phyloP scores from a whole-genome alignment of 2,329 filamentous ascomycete genomes.

The Pseudopyrenochaeta lycopersici region DNA sequence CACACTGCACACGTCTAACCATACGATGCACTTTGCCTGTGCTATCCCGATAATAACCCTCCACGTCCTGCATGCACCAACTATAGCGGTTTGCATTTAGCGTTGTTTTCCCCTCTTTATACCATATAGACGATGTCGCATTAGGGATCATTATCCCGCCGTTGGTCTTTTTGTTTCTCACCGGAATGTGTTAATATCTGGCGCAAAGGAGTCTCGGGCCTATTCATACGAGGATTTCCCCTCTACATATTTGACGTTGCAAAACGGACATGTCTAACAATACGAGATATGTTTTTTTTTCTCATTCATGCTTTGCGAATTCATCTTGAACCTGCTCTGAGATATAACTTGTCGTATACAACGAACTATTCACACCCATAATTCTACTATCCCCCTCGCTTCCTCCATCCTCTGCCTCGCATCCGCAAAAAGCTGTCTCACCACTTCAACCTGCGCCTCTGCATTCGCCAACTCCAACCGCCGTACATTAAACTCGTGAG shows the following conservation, averaged over 20 bases:
- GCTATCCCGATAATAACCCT: slow-evolving; percentile 1
- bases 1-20: slow-evolving; percentile 30
- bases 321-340: no score
- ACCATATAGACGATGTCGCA: slow-evolving; percentile 15
- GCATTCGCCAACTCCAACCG: slow-evolving; percentile 6
- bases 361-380: no score
- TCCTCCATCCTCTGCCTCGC: slow-evolving; percentile 9
- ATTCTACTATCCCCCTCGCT: neutral
- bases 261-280: no score
- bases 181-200: no score
- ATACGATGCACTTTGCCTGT: neutral
- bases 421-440: slow-evolving; percentile 6
- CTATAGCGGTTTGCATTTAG: slow-evolving; percentile 15
- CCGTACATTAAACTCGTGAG: slow-evolving; percentile 13
- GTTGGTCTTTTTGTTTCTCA: neutral
- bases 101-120: slow-evolving; percentile 17
- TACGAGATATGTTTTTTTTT: no score
- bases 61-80: neutral
- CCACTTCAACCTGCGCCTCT: slow-evolving; percentile 3
- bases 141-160: slow-evolving; percentile 7
- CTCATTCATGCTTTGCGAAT: no score
- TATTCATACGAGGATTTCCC: no score
- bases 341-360: no score
- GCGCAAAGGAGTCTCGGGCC: no score
- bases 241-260: no score